phyloP scores from a whole-genome alignment of 2,329 filamentous ascomycete species.

The Colletotrichum euphorbiae region DNA sequence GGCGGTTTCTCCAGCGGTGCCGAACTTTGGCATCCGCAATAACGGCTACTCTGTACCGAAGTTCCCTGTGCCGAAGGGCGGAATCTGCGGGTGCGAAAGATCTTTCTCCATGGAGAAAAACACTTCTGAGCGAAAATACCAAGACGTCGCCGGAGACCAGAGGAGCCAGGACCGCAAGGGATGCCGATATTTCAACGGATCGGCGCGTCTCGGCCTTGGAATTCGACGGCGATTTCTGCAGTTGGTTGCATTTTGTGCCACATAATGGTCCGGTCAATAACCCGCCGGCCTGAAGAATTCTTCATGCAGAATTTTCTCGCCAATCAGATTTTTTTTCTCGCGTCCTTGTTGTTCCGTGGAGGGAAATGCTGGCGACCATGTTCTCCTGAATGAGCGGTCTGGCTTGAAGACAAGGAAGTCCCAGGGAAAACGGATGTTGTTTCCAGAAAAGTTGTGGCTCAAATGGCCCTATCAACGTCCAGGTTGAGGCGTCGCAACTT shows the following conservation, averaged over 20 bases:
- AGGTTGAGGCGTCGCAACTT: neutral
- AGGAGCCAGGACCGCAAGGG: neutral
- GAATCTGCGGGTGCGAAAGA: neutral
- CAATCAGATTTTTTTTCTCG: neutral
- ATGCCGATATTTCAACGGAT: conserved; percentile 9
- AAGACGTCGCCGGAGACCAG: conserved; percentile 22
- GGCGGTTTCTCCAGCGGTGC: neutral
- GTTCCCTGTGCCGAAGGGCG: neutral
- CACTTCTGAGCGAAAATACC: neutral
- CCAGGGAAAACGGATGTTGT: neutral
- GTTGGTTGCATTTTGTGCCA: conserved; percentile 26
- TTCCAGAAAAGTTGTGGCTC: conserved; percentile 4
- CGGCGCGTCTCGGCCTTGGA: neutral
- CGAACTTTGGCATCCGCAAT: conserved; percentile 2
- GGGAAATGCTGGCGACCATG: conserved; percentile 7
- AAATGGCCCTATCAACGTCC: neutral
- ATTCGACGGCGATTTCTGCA: conserved; percentile 16
- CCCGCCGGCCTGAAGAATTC: neutral
- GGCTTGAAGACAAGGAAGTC: neutral
- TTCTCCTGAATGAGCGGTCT: conserved; percentile 10
- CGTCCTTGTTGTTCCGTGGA: neutral
- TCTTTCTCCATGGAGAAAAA: neutral
- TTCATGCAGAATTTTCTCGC: conserved; percentile 25
- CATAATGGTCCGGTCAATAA: neutral
- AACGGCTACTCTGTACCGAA: too few species aligned